These are phyloP conservation scores for Knufia petricola DNA, from an alignment of 2,329 filamentous ascomycete species.

Conservation along the genomic window DNA sequence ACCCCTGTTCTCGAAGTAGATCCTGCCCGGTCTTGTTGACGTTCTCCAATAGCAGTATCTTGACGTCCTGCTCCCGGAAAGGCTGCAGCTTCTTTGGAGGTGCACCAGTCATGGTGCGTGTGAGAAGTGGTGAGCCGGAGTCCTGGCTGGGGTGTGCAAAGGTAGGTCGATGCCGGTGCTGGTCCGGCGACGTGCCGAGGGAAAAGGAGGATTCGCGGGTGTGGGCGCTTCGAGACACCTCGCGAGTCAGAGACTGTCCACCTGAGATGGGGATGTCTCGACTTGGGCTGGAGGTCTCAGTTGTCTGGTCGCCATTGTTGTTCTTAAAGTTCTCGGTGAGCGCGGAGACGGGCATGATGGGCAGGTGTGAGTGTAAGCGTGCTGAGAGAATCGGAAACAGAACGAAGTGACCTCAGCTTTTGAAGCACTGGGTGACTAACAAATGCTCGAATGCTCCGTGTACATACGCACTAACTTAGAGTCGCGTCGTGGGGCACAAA, in stretches of 20 bases:
- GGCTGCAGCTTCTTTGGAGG: conserved; percentile 74
- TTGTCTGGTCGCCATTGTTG: conserved; percentile 12
- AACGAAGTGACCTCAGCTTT: not conserved
- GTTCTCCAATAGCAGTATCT: conserved; percentile 91
- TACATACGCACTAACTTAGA: too few relatives aligned
- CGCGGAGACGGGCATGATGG: conserved; percentile 18
- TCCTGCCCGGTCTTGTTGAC: conserved; percentile 84
- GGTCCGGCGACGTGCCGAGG: conserved; percentile 3
- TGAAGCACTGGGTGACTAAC: not conserved
- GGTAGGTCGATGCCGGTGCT: not conserved
- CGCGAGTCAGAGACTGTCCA: conserved; percentile 25
- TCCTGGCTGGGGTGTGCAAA: conserved; percentile 36
- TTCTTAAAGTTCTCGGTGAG: conserved; percentile 20
- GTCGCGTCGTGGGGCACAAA: conserved; percentile 2
- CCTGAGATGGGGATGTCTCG: not conserved
- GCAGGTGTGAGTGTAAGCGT: not conserved
- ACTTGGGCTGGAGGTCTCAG: not conserved
- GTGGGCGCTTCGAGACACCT: conserved; percentile 41
- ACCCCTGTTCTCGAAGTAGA: conserved; percentile 75
- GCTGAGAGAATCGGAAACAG: not conserved
- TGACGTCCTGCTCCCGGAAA: conserved; percentile 91
- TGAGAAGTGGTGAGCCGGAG: conserved; percentile 30
- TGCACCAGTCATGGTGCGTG: conserved; percentile 36
- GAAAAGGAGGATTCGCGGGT: conserved; percentile 6
- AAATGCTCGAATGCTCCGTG: not conserved